Conservation (phyloP, 1,139 yeast species). For the Hemisphaericaspora lyxosophila region DNA sequence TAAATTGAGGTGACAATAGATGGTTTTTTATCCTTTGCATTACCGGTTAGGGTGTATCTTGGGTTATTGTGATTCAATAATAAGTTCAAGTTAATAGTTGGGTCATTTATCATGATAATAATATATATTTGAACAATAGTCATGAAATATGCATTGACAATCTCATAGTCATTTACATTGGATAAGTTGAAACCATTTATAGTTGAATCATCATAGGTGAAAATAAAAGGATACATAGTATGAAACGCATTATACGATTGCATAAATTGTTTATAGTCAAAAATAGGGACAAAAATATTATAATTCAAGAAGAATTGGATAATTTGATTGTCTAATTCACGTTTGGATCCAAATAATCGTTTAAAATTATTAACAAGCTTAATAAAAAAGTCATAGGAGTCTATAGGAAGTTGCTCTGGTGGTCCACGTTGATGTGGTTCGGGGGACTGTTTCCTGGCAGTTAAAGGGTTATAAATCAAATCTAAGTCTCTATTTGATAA, state of each 20-base stretch:
- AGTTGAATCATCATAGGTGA: conserved; percentile 50
- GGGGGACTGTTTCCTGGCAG: conserved; percentile 20
- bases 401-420: conserved; percentile 29
- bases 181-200: conserved; percentile 52
- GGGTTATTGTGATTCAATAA: conserved; percentile 42
- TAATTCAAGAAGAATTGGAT: conserved; percentile 55
- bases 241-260: conserved; percentile 57
- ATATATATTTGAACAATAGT: conserved; percentile 47
- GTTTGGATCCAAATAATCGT: conserved; percentile 41
- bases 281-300: conserved; percentile 60
- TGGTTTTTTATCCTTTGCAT: conserved; percentile 13
- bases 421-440: conserved; percentile 15
- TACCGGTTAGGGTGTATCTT: conserved; percentile 25
- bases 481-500: conserved; percentile 44
- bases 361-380: conserved; percentile 49
- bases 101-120: conserved; percentile 49
- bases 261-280: conserved; percentile 59
- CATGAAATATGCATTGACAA: conserved; percentile 52
- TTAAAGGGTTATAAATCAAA: conserved; percentile 44
- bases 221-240: conserved; percentile 55
- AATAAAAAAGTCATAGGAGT: conserved; percentile 46
- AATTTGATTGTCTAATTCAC: conserved; percentile 53
- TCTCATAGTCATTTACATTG: conserved; percentile 45
- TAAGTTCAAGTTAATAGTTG: conserved; percentile 43
- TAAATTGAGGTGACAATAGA: conserved; percentile 38